A percentile compares a stretch with the other conserved stretches of the same genome.
Conservation (phyloP, 257 asterid species). For the Perilla frutescens region DNA sequence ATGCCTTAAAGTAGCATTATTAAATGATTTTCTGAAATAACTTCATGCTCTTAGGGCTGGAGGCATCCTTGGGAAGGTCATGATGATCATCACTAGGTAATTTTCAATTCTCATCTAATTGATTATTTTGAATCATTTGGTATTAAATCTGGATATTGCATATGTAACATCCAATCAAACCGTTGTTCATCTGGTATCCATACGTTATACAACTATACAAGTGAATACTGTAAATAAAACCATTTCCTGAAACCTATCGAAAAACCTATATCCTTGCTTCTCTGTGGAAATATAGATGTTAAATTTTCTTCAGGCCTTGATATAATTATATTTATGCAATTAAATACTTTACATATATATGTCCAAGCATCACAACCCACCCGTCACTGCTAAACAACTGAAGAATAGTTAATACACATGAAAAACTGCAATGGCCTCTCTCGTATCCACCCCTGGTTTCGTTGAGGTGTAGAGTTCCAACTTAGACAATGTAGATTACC, state of each 20-base stretch:
- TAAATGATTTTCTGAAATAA: conserved; percentile 32
- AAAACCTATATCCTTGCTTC: neutral
- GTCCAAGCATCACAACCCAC: too few species aligned
- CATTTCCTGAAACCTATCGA: neutral
- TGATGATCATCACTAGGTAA: conserved; percentile 82
- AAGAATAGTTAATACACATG: too few species aligned
- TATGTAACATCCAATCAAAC: conserved; percentile 9
- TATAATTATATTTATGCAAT: neutral
- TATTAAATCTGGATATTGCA: neutral
- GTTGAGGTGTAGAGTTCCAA: neutral
- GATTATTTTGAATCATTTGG: neutral
- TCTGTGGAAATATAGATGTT: neutral
- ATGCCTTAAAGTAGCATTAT: conserved; percentile 29
- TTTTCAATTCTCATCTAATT: conserved; percentile 11
- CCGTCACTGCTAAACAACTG: too few species aligned
- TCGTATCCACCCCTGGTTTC: neutral
- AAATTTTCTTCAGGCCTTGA: neutral
- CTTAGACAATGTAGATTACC: neutral
- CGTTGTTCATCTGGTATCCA: conserved; percentile 1
- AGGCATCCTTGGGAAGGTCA: conserved; percentile 99
- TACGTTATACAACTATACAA: too few species aligned
- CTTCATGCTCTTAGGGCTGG: conserved; percentile 68
- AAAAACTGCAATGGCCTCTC: neutral
- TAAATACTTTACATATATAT: neutral
- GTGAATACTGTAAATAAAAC: neutral